Percentiles rank a stretch among this genome's conserved stretches.
Conservation (phyloP, 192 early-diverging fungal species). For the Globomyces pollinis-pini region DNA sequence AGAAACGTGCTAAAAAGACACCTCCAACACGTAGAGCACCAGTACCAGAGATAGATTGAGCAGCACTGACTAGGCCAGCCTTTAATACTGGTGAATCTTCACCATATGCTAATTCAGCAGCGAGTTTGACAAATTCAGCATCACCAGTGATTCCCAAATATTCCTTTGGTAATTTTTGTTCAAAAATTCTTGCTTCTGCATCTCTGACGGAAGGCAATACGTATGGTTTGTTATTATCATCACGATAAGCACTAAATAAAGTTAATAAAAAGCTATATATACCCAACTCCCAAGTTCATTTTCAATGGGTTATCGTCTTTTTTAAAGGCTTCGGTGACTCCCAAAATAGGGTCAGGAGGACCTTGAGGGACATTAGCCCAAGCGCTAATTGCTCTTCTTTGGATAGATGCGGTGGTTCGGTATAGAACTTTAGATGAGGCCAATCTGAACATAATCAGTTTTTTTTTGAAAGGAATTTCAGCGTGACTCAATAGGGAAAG, state of each 20-base stretch:
- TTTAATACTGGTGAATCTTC: slow-evolving; percentile 57
- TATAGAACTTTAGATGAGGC: background rate
- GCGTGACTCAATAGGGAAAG: no score
- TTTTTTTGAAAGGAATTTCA: no score
- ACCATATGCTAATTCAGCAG: slow-evolving; percentile 81
- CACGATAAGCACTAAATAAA: slow-evolving; percentile 97
- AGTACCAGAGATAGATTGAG: slow-evolving; percentile 97
- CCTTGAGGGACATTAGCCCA: slow-evolving; percentile 31
- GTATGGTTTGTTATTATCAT: slow-evolving; percentile 82
- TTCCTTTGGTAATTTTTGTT: slow-evolving; percentile 80
- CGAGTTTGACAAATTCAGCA: slow-evolving; percentile 71
- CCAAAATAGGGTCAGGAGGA: slow-evolving; percentile 51
- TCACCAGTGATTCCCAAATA: slow-evolving; percentile 94
- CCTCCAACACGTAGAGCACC: slow-evolving; percentile 93
- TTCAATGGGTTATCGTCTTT: slow-evolving; percentile 81
- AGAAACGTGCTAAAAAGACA: slow-evolving; percentile 75
- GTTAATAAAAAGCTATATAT: no score
- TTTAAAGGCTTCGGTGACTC: slow-evolving; percentile 91
- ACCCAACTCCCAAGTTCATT: slow-evolving; percentile 98
- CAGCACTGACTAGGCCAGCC: slow-evolving; percentile 66
- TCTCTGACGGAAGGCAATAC: slow-evolving; percentile 83
- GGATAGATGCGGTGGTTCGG: background rate
- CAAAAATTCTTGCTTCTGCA: slow-evolving; percentile 73
- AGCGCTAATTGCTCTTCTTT: background rate
- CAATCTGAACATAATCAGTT: no score